Base-by-base conservation (phyloP, 1,139 yeast genomes). In the Pichia sp. region DNA sequence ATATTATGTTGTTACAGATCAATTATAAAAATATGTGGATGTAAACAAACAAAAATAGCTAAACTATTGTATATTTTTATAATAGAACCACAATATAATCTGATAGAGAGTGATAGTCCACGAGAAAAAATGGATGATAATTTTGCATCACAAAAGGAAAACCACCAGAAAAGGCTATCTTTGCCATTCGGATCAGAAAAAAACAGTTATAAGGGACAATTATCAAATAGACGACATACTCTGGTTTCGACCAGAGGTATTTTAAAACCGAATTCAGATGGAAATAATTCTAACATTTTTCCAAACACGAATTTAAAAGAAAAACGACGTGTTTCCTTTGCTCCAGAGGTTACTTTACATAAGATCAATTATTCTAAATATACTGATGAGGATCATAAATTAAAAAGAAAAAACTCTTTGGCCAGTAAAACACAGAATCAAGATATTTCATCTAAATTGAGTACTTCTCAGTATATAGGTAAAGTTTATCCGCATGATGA, bases 281-380 rank as follows among this genome's bases (percentile, higher is more conserved):
- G 55, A n/a, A 62, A 63, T 48, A 54, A 59, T 31, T 66, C 69
- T 0, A 52, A 61, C 4, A 46, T 61, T 5, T 53, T 59, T 40
- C 62, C 63, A 1, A 48, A 48, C 24, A 33, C 39, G 16, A 16
- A 16, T 45, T 30, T 48, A 40, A 46, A 35, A 24, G 59, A 50
- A 50, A 63, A 52, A 33, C 65, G 89, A 53, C 62, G 89, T 32
- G 89, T 82, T 0, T 80, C 87, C 1, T 82, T 82, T 66, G 87
- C 87, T 2, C 87, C 87, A 1, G 89, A 82, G 55, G 89, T 82
- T 0, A 82, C 87, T 0, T 64, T 82, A 32, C 87, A 82, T 60
- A 80, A 80, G 54, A 76, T 82, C 45, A 51, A 53, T 30, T 48
- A 41, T 39, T 29, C 40, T 3, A 43, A 27, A 23, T 16, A 16